Evolutionary conservation across 179 eudicot species (phyloP), one percentile per base, ranked within the genome.

Genomic region (Sideroxylon spinosum): DNA sequence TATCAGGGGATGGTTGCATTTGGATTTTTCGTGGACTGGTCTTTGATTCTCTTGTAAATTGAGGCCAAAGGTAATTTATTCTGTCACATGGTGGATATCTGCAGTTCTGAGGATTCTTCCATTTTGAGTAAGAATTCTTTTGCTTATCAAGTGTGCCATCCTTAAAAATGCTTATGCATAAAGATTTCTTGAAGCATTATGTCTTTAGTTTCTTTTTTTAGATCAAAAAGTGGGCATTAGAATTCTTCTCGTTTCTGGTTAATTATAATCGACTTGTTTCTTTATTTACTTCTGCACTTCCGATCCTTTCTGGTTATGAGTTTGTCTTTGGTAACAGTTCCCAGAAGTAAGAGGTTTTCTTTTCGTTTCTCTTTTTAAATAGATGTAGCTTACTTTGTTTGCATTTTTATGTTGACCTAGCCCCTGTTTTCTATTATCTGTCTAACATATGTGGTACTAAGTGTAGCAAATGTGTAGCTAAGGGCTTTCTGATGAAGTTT

Each of bases 61-160:
- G 73, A 79, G 72, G 71, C 78, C 72, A 20, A 72, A 20, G 28
- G 20, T 52, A 29, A 66, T 32, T 66, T 67, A 57, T 8, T 53
- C 12, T 28, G 29, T 62, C 64, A 14, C 71, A 56, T 73, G 77
- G 23, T 79, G 59, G 66, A 74, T 65, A 50, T 79, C 68, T 79
- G 73, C 65, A 71, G 68, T 56, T 65, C 52, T 74, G 59, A 14
- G n/a, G 74, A 67, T 74, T 79, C 74, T 79, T 74, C 68, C 60
- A 9, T 67, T 65, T 23, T 20, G 61, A 32, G 82, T 74, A 79
- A 79, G 78, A 79, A 26, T 56, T 66, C 63, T 50, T 76, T 17
- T 66, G 11, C 28, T 9, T 29, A 66, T 28, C 4, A 29, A 50
- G 5, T 48, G 13, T 13, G 48, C 32, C 64, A 53, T 53, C 62